Evolutionary conservation across 176 grass and related monocot genomes (phyloP).

Genomic region (Aegilops bicornis): DNA sequence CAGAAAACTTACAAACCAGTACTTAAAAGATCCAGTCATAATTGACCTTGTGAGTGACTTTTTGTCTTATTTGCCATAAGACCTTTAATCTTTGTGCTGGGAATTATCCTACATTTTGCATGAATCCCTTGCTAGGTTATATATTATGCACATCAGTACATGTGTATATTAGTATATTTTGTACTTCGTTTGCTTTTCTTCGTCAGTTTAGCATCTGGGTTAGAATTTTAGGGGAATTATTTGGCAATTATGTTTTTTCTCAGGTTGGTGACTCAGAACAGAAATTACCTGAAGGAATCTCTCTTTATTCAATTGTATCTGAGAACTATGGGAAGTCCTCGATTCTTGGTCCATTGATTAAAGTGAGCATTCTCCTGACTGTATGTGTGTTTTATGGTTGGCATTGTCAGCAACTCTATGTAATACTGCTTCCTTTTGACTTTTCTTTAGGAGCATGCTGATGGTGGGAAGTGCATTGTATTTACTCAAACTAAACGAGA

Average conservation of each 20-base stretch:
- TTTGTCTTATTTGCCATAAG: background rate
- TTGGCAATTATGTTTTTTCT: constrained; percentile 31
- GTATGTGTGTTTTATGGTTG: background rate
- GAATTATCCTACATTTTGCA: background rate
- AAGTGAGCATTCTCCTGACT: constrained; percentile 48
- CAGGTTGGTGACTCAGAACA: constrained; percentile 96
- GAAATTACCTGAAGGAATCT: constrained; percentile 90
- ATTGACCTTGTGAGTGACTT: constrained; percentile 69
- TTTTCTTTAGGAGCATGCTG: constrained; percentile 71
- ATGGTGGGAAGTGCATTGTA: constrained; percentile 95
- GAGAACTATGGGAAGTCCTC: constrained; percentile 73
- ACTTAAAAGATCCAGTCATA: constrained; percentile 60
- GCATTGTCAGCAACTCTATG: background rate
- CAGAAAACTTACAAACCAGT: constrained; percentile 56
- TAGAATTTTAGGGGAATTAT: background rate
- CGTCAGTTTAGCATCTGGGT: background rate
- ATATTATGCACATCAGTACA: background rate
- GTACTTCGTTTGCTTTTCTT: background rate
- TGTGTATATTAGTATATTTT: background rate
- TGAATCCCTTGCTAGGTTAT: background rate
- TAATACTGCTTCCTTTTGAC: constrained; percentile 15
- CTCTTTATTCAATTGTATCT: constrained; percentile 82
- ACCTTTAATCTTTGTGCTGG: background rate
- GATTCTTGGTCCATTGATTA: constrained; percentile 87
- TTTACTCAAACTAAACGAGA: constrained; percentile 98